These are phyloP conservation scores for Westerdykella ornata DNA, from an alignment of 2,329 filamentous ascomycete genomes.

Conservation along the genomic window DNA sequence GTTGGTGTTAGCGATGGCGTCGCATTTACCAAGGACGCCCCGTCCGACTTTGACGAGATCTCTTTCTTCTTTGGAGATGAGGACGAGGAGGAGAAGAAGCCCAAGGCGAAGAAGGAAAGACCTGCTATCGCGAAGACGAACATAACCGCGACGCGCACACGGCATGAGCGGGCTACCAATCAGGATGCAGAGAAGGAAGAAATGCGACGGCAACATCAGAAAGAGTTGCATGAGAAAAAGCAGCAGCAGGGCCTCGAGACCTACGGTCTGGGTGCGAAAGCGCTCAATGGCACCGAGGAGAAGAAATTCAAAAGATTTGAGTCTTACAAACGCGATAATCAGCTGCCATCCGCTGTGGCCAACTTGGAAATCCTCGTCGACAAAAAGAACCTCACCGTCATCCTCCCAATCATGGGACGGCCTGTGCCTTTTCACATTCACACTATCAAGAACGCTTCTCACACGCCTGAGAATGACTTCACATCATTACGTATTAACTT, in stretches of 20 bases:
- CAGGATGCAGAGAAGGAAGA: conserved; percentile 86
- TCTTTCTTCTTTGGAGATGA: conserved; percentile 99
- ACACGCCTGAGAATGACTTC: conserved; percentile 92
- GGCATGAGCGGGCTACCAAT: conserved; percentile 82
- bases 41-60: conserved; percentile 84
- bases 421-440: conserved; percentile 97
- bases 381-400: conserved; percentile 78
- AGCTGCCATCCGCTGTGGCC: conserved; percentile 74
- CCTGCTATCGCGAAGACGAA: conserved; percentile 90
- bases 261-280: conserved; percentile 78
- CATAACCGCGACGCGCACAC: conserved; percentile 86
- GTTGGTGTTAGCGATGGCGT: conserved; percentile 71
- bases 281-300: conserved; percentile 80
- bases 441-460: conserved; percentile 98
- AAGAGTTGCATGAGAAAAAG: conserved; percentile 79
- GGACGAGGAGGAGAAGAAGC: conserved; percentile 75
- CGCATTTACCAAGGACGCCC: conserved; percentile 89
- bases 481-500: conserved; percentile 96
- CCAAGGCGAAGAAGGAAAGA: conserved; percentile 79
- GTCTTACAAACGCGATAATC: conserved; percentile 96
- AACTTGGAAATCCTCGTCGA: conserved; percentile 89
- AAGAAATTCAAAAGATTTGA: conserved; percentile 99
- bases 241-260: conserved; percentile 79
- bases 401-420: conserved; percentile 93
- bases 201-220: conserved; percentile 83